phyloP scores from a whole-genome alignment of 225 moss, liverwort and hornwort genomes.

The Pseudoscleropodium purum region DNA sequence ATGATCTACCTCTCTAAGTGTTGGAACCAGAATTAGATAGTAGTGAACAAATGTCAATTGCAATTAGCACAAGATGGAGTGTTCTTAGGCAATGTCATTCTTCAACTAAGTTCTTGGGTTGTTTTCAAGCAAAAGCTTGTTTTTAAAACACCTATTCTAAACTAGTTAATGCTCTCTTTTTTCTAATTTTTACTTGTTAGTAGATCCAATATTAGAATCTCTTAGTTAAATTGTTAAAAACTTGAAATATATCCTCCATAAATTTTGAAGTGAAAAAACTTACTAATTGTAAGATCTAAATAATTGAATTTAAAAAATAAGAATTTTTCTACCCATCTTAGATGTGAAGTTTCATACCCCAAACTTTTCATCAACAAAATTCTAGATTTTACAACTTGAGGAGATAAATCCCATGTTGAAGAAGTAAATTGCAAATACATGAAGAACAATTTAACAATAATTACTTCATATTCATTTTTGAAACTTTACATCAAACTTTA shows the following conservation, averaged over 20 bases:
- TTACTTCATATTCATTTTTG: not conserved
- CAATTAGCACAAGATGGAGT: not conserved
- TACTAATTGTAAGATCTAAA: not conserved
- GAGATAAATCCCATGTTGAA: not conserved
- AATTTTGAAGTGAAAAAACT: not conserved
- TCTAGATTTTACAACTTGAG: not conserved
- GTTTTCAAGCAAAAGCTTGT: not conserved
- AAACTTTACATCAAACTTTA: no score
- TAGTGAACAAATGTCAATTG: not conserved
- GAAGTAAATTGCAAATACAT: not conserved
- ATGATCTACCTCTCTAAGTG: fast-evolving
- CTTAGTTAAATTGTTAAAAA: not conserved
- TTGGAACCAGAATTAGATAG: fast-evolving
- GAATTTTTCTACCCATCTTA: not conserved
- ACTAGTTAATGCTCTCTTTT: no score
- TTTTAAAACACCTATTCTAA: not conserved
- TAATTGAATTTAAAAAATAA: not conserved
- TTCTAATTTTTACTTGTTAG: not conserved
- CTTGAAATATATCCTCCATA: not conserved
- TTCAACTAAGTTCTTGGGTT: not conserved
- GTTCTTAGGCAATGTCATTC: fast-evolving
- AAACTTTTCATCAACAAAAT: not conserved
- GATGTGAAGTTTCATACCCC: not conserved
- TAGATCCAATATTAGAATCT: not conserved
- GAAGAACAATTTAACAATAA: not conserved